Base-by-base conservation (phyloP, 2,329 filamentous ascomycete genomes). In the Bipolaris bicolor region DNA sequence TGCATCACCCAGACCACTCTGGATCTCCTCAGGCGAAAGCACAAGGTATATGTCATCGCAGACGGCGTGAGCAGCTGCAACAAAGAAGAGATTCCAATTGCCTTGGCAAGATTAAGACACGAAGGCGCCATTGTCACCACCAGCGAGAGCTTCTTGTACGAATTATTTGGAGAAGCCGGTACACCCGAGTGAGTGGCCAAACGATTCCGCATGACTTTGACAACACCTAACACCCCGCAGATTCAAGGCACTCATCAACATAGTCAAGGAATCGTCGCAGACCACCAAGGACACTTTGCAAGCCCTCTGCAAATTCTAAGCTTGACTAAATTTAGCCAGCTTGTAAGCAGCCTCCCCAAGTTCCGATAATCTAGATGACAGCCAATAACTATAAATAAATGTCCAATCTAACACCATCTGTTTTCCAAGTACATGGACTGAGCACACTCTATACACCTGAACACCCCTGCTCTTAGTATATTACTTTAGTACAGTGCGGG, bases 21-120 rank as follows among this genome's bases (percentile, higher is more conserved):
- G 40, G 94, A 97, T 79, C 80, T 96, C 47, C 80, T 95, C 41
- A 80, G 82, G 20, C 83, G 83, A 1, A 92, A 92, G 0, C 91
- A 97, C 76, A 81, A 82, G 51, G 94, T 97, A 6, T 97, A 96
- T 76, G 81, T 98, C 37, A 82, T 97, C 31, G 91, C 92, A 50
- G 94, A 98, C 76, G 94, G 87, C 31, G 93, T 98, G 40, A 93
- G 90, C 71, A 94, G 90, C 78, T 92, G 90, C 75, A 96, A 97
- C 79, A 79, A 81, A 16, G 87, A 90, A 71, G 94, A 98, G 79
- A 84, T 96, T 7, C 84, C 84, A 1, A 80, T 98, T 64, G 94
- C 94, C 45, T 80, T 98, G 58, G 88, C 86, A 20, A 79, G 94
- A 60, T 74, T 98, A 78, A 82, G 91, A 65, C 82, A 84, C 64